Evolutionary conservation across 768 basidiomycete species (phyloP), one percentile per base, ranked within the genome.

Genomic region (Lyophyllum semitale): DNA sequence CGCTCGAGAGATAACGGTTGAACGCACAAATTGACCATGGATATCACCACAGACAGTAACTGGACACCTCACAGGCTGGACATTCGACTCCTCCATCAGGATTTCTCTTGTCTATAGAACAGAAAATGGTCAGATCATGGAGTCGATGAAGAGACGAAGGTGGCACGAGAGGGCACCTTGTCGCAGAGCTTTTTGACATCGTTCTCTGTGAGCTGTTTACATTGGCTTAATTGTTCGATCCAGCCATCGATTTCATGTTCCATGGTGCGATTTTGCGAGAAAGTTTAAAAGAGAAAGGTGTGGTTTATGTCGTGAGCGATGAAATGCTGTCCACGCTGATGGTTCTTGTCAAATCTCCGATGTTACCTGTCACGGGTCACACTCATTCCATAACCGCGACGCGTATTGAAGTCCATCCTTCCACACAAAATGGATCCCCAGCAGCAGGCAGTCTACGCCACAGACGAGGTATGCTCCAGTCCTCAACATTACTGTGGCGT

Each of bases 21-120:
- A 63, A 89, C 95, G 77, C 75, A 98, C 96, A 75, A 99, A 99
- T 86, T 99, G 97, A 45, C 97, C 97, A 71, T 99, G 97, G 59
- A 99, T 98, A 77, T 99, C 97, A 57, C 97, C 97, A 68, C 97
- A 99, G 56, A 99, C 97, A 46, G 97, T 99, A 62, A 99, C 97
- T 27, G 97, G 97, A 78, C 96, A 98, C 73, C 91, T 82, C 51
- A 99, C 97, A 20, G 95, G 95, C 74, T 98, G 96, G 1, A 99
- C 97, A 71, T 99, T 99, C 29, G 93, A 95, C 78, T 99, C 97
- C 68, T 97, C 96, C 90, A 97, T 95, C 71, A 99, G 73, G 63
- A 99, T 96, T 77, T 98, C 97, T 68, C 96, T 84, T 51, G 97
- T 95, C 97, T 99, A 69, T 20, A 13, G 13, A 29, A 44, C 13